Base-by-base conservation (phyloP, 805 yeast genomes). In the Candida bentonensis region DNA sequence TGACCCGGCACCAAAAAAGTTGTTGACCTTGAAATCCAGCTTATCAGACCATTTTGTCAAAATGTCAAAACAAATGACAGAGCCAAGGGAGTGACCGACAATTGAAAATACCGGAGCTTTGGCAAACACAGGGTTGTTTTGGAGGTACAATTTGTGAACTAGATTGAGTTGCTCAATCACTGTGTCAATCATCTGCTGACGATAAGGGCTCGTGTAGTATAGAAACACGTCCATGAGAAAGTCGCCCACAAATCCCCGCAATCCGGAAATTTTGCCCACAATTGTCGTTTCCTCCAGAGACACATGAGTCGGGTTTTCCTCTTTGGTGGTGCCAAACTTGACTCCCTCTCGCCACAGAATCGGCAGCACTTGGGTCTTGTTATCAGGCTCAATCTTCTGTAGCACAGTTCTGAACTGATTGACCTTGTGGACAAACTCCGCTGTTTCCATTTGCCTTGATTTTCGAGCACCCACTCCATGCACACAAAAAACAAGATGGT, bases 401-500 rank as follows among this genome's bases (percentile, higher is more conserved):
- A 30, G 36, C 13, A 30, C 17, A 15, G 48, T 47, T n/a, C 68
- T 46, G 49, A 88, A 60, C 27, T 72, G 68, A 53, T 82, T 83
- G 25, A 86, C 74, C 27, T 87, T 87, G 57, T 87, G 95, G 7
- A 86, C 78, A 64, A 89, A 92, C 60, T 85, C 85, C 22, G 89
- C 80, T 43, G 81, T 77, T 52, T 87, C 88, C 55, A 81, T 77
- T 53, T 74, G 74, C 40, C 77, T 68, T 1, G 95, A 94, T 42
- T 89, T 65, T 15, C 79, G 74, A 61, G 89, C 97, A 1, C 97
- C 98, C 48, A 89, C 84, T 0, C 98, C 98, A 64, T 89, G 98
- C 23, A 89, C 74, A 56, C 96, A 86, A 15, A 89, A 65, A 1
- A 88, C 76, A 49, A 89, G 64, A 55, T 79, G 84, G 26, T 78